These are phyloP conservation scores for Hypoxylon intermedium DNA, from an alignment of 495 filamentous ascomycete genomes.

Conservation along the genomic window DNA sequence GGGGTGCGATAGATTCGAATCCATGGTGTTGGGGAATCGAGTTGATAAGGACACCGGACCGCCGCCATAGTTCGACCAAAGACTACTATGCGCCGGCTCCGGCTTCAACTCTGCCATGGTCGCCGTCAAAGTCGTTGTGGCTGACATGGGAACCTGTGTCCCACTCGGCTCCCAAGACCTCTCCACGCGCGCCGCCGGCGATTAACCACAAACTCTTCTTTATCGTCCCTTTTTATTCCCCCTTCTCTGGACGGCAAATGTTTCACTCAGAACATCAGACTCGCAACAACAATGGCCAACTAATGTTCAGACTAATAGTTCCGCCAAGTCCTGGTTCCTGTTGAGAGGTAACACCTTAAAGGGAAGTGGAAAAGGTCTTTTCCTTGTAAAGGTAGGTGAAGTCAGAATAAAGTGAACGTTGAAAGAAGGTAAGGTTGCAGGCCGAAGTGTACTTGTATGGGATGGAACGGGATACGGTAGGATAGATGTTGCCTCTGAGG, in stretches of 20 bases:
- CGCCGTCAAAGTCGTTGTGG: slow-evolving; percentile 61
- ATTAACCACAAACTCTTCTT: slow-evolving; percentile 16
- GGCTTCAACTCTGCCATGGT: slow-evolving; percentile 63
- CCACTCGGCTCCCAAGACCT: slow-evolving; percentile 37
- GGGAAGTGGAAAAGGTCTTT: slow-evolving; percentile 15
- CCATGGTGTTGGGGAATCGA: slow-evolving; percentile 53
- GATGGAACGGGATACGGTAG: slow-evolving; percentile 51
- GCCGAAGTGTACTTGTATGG: slow-evolving; percentile 59
- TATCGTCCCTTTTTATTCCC: slow-evolving; percentile 14
- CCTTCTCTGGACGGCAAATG: slow-evolving; percentile 17
- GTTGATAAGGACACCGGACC: slow-evolving; percentile 56
- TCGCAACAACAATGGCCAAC: slow-evolving; percentile 27
- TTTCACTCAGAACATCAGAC: slow-evolving; percentile 34
- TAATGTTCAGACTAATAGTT: slow-evolving; percentile 26
- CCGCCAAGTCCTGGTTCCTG: slow-evolving; percentile 31
- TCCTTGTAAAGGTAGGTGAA: slow-evolving; percentile 45
- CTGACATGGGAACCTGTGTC: slow-evolving; percentile 59
- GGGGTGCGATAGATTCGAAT: slow-evolving; percentile 48
- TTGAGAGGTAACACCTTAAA: slow-evolving; percentile 32
- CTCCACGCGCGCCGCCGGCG: slow-evolving; percentile 35
- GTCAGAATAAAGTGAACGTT: slow-evolving; percentile 50
- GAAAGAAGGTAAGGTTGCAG: slow-evolving; percentile 52
- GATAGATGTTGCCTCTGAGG: slow-evolving; percentile 52
- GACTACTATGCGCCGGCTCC: slow-evolving; percentile 56
- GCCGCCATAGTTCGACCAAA: slow-evolving; percentile 61